Evolutionary conservation across 805 yeast species (phyloP).

Genomic region (Yamadazyma insecticola): DNA sequence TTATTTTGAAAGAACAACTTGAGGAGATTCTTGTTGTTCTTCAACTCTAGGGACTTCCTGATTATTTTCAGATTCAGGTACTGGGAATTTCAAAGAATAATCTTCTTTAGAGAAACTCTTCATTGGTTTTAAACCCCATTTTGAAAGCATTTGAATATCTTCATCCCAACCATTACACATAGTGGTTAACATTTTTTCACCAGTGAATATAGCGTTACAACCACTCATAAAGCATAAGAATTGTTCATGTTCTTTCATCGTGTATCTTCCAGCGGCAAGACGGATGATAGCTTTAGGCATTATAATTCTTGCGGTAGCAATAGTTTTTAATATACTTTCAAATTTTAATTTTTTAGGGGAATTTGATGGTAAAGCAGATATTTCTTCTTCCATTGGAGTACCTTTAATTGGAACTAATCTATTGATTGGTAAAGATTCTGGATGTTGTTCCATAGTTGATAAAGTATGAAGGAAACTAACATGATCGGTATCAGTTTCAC

Average conservation of each 20-base stretch:
- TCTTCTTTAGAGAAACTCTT: conserved; percentile 21
- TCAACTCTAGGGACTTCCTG: too few species aligned
- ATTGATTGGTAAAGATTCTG: conserved; percentile 79
- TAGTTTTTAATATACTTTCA: conserved; percentile 61
- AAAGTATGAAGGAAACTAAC: conserved; percentile 62
- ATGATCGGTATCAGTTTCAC: conserved; percentile 70
- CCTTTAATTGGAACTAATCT: conserved; percentile 75
- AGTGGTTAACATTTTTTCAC: conserved; percentile 76
- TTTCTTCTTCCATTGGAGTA: conserved; percentile 64
- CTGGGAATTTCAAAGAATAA: too few species aligned
- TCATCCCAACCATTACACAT: conserved; percentile 85
- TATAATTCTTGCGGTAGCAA: conserved; percentile 69
- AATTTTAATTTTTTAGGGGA: conserved; percentile 44
- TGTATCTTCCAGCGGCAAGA: conserved; percentile 76
- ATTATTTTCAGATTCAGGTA: too few species aligned
- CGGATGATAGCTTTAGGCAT: conserved; percentile 73
- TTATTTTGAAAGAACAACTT: too few species aligned
- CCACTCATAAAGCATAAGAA: conserved; percentile 73
- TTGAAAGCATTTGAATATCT: conserved; percentile 60
- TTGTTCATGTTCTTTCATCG: conserved; percentile 76
- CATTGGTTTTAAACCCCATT: conserved; percentile 68
- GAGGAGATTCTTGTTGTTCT: too few species aligned
- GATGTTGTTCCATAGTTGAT: conserved; percentile 66
- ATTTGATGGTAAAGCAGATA: too few species aligned
- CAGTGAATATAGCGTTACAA: conserved; percentile 76